Conservation (phyloP, 208 protist species). For the Wallacemonas sp. region DNA sequence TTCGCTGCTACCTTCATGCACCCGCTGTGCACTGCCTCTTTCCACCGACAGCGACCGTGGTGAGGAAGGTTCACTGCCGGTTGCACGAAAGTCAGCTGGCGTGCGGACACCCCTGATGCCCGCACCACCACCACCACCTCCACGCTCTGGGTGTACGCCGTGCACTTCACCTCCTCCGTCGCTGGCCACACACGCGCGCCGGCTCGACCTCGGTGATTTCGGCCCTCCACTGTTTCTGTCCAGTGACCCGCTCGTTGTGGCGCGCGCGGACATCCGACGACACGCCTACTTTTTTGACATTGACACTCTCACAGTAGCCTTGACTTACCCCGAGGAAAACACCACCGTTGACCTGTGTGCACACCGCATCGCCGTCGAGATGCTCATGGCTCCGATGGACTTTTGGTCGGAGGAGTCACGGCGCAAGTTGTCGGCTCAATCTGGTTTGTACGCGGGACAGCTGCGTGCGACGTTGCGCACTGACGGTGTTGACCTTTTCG, state of each 20-base stretch:
- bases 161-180: neutral
- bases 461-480: neutral
- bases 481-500: neutral
- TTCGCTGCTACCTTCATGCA: neutral
- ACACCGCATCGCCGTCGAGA: neutral
- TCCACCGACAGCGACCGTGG: too few species aligned
- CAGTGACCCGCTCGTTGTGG: neutral
- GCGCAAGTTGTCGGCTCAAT: neutral
- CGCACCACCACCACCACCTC: too few species aligned
- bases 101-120: too few species aligned
- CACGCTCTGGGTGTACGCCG: too few species aligned
- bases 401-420: conserved; percentile 11
- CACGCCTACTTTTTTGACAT: conserved; percentile 17
- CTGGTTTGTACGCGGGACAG: neutral
- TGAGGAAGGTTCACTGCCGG: too few species aligned
- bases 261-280: neutral
- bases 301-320: neutral
- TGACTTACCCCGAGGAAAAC: neutral
- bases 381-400: conserved; percentile 9
- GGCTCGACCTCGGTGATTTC: neutral
- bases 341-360: neutral
- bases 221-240: neutral
- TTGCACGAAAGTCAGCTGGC: too few species aligned
- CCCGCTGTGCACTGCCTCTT: neutral
- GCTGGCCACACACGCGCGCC: neutral